phyloP scores from a whole-genome alignment of 1,139 yeast genomes.

The Lodderomyces elongisporus region DNA sequence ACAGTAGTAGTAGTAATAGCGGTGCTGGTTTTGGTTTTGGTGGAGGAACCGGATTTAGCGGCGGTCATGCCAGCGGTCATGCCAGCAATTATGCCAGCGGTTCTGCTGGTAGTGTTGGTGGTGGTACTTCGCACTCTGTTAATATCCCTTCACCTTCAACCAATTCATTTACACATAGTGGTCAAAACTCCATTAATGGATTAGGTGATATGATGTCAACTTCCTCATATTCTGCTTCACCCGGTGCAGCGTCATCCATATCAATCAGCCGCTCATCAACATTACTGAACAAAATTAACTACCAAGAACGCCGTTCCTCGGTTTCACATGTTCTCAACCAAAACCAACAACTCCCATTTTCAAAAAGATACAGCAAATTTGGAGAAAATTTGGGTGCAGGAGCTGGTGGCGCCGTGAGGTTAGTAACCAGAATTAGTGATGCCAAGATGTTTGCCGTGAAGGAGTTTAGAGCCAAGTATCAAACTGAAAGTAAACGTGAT shows the following conservation, averaged over 20 bases:
- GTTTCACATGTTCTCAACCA: conserved; percentile 26
- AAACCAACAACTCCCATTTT: conserved; percentile 47
- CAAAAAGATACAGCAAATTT: conserved; percentile 72
- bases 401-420: conserved; percentile 88
- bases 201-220: neutral
- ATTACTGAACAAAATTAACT: conserved; percentile 28
- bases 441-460: conserved; percentile 82
- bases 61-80: too few species aligned
- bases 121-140: conserved; percentile 13
- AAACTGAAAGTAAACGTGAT: conserved; percentile 75
- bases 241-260: conserved; percentile 13
- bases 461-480: conserved; percentile 77
- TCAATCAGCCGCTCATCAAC: conserved; percentile 26
- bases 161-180: conserved; percentile 7
- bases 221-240: conserved; percentile 22
- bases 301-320: conserved; percentile 37
- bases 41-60: too few species aligned
- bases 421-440: conserved; percentile 67
- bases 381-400: conserved; percentile 94
- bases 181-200: neutral
- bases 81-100: too few species aligned
- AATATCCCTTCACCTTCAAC: conserved; percentile 6
- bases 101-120: too few species aligned
- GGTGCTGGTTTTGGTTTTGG: too few species aligned
- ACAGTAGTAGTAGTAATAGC: conserved; percentile 7